These are phyloP conservation scores for Eutrema japonicum DNA, from an alignment of 345 rosid genomes.

Conservation along the genomic window DNA sequence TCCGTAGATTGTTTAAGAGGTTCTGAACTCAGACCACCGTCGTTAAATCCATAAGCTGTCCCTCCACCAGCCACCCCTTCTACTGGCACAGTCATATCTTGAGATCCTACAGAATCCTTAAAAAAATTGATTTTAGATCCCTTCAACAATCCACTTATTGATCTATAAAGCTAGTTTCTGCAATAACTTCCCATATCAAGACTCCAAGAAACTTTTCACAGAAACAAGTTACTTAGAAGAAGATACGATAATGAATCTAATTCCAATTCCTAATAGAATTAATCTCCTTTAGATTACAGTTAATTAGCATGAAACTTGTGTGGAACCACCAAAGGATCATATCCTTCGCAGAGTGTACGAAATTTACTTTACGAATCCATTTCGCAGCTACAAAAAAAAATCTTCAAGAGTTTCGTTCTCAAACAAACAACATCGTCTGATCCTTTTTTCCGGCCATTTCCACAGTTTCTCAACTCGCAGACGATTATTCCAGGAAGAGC, in stretches of 20 bases:
- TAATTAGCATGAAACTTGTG: background rate
- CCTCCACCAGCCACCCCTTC: slow-evolving; percentile 99
- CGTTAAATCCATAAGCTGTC: slow-evolving; percentile 93
- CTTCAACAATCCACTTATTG: slow-evolving; percentile 13
- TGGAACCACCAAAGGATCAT: background rate
- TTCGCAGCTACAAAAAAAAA: background rate
- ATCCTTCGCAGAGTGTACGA: background rate
- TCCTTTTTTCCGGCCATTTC: background rate
- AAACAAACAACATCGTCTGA: background rate
- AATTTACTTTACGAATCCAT: background rate
- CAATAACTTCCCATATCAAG: background rate
- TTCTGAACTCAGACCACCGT: slow-evolving; percentile 51
- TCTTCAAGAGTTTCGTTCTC: background rate
- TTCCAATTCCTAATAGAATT: background rate
- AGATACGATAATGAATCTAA: background rate
- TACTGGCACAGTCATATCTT: slow-evolving; percentile 55
- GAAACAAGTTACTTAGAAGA: background rate
- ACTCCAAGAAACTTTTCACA: background rate
- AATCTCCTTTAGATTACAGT: background rate
- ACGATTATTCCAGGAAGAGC: background rate
- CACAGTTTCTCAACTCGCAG: background rate
- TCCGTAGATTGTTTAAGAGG: slow-evolving; percentile 57
- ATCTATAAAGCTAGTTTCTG: background rate
- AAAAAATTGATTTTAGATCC: background rate
- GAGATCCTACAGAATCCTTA: slow-evolving; percentile 24